These are phyloP conservation scores for Chrysoporthe austroafricana DNA, from an alignment of 2,329 filamentous ascomycete genomes.

Conservation along the genomic window DNA sequence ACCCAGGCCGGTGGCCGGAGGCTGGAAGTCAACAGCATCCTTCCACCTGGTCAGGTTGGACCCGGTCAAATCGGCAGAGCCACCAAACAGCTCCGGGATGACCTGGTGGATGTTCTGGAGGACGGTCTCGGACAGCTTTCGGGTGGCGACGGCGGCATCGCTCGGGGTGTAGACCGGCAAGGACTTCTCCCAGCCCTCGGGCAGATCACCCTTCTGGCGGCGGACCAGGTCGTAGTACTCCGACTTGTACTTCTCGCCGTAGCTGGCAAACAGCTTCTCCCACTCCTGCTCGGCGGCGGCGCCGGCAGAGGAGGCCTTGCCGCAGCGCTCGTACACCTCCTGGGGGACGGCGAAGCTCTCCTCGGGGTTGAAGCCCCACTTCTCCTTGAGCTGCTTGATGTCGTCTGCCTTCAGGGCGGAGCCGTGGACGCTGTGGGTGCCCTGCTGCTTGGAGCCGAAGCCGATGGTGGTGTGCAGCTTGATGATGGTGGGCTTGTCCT, in stretches of 20 bases:
- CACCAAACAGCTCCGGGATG: conserved; percentile 90
- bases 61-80: conserved; percentile 95
- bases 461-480: conserved; percentile 97
- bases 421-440: conserved; percentile 94
- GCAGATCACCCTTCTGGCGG: conserved; percentile 80
- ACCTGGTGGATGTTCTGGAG: conserved; percentile 82
- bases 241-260: conserved; percentile 74
- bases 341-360: conserved; percentile 92
- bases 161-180: conserved; percentile 88
- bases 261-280: conserved; percentile 91
- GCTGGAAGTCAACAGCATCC: conserved; percentile 96
- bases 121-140: conserved; percentile 95
- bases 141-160: conserved; percentile 84
- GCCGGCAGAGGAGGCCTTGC: conserved; percentile 82
- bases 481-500: conserved; percentile 95
- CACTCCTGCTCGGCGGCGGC: conserved; percentile 91
- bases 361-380: conserved; percentile 95
- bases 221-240: conserved; percentile 82
- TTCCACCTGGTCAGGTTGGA: conserved; percentile 99
- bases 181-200: conserved; percentile 94
- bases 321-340: conserved; percentile 89
- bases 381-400: conserved; percentile 88
- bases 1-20: conserved; percentile 81
- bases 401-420: conserved; percentile 95
- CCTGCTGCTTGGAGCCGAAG: conserved; percentile 90